Evolutionary conservation across 106 monocot genomes (phyloP), one percentile per base, ranked within the genome.

Genomic region (Cymbidium sinense): DNA sequence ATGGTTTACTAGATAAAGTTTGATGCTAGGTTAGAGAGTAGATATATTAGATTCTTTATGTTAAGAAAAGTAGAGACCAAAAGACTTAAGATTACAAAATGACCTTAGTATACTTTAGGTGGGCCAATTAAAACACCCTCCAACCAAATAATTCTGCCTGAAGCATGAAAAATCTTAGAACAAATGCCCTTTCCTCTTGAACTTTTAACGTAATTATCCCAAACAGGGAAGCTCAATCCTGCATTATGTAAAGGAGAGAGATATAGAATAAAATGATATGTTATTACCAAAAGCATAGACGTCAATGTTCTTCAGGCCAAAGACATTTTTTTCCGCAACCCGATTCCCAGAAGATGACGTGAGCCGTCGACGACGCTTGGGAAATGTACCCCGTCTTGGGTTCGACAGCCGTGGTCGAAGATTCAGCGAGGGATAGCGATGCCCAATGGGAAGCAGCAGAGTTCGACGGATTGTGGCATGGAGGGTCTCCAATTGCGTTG

Each of bases 281-380:
- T 9, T 2, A 43, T 77, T 89, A 95, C 95, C 95, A 52, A 90
- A 95, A 0, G 93, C 90, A 34, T 95, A 95, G 47, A 95, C 90
- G 43, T 95, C 87, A 50, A 95, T 87, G 80, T 79, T 85, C 90
- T 93, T 95, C 73, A 95, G 64, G 6, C 95, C 95, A 64, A 95
- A 81, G 8, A 93, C 34, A 52, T 64, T 89, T 81, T 84, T 93
- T 31, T 93, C 43, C 95, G 75, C 61, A 93, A 47, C 23, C 95
- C 95, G 12, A 89, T 79, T 21, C 90, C 90, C 8, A 93, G 64
- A n/a, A 95, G 79, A 3, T 82, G 69, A 33, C 87, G 79, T 27
- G 79, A 62, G 5, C 81, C 90, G 27, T 90, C 87, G 44, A 91
- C 43, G 20, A 79, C 81, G 7, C 83, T 18, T 5, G 93, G 95